Evolutionary conservation across 179 eudicot species (phyloP).

Genomic region (Carnegiea gigantea): DNA sequence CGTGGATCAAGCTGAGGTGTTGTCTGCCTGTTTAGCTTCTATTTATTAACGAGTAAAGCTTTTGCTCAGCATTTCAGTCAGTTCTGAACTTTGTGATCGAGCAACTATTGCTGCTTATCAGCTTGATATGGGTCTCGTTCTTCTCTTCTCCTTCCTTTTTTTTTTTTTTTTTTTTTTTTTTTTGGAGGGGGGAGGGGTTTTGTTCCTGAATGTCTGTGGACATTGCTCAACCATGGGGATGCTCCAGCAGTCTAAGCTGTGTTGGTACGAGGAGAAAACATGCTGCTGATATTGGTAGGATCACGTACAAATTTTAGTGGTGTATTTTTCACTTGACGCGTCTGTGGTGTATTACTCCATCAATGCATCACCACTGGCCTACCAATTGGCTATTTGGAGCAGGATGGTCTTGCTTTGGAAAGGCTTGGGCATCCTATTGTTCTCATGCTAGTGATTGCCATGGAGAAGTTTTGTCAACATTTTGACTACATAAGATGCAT

Average conservation of each 20-base stretch:
- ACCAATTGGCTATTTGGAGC: slow-evolving; percentile 6
- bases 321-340: background rate
- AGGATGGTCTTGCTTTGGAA: background rate
- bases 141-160: too few relatives aligned
- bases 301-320: background rate
- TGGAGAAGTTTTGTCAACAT: slow-evolving; percentile 1
- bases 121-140: background rate
- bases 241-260: background rate
- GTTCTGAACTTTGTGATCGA: background rate
- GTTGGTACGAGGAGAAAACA: background rate
- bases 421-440: background rate
- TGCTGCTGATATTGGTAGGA: background rate
- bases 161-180: background rate
- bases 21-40: background rate
- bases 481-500: background rate
- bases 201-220: background rate
- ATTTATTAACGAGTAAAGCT: background rate
- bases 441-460: background rate
- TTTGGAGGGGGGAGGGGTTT: too few relatives aligned
- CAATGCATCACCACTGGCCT: background rate
- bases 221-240: background rate
- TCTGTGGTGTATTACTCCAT: background rate
- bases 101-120: background rate
- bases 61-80: background rate
- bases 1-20: background rate